These are phyloP conservation scores for Leccinum subtestaceum DNA, from an alignment of 768 basidiomycete species.

Conservation along the genomic window DNA sequence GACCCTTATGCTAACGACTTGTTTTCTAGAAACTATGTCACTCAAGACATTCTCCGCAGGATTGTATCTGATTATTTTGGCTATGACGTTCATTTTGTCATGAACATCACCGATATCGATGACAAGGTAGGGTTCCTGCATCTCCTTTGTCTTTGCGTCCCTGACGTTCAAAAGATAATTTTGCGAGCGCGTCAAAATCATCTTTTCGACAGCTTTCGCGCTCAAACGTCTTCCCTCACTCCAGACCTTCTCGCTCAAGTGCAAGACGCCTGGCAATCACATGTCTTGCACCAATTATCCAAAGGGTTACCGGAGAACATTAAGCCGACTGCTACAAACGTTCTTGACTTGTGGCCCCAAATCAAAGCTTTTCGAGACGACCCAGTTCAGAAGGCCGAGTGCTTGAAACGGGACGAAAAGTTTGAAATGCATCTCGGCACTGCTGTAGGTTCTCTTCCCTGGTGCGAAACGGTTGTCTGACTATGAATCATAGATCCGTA, in stretches of 20 bases:
- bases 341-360: slow-evolving; percentile 55
- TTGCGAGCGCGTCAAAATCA: slow-evolving; percentile 81
- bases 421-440: slow-evolving; percentile 85
- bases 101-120: slow-evolving; percentile 99
- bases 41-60: slow-evolving; percentile 39
- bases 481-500: slow-evolving; percentile 41
- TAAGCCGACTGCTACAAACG: slow-evolving; percentile 45
- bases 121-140: slow-evolving; percentile 75
- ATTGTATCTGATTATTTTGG: slow-evolving; percentile 95
- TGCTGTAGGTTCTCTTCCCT: slow-evolving; percentile 51
- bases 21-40: slow-evolving; percentile 74
- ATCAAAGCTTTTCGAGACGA: slow-evolving; percentile 50
- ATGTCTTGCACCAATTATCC: slow-evolving; percentile 59
- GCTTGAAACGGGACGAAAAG: slow-evolving; percentile 82
- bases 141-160: not conserved
- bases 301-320: slow-evolving; percentile 58
- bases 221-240: slow-evolving; percentile 53
- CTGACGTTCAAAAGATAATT: slow-evolving; percentile 70
- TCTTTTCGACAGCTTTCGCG: slow-evolving; percentile 60
- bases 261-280: slow-evolving; percentile 60
- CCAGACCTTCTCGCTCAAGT: slow-evolving; percentile 56
- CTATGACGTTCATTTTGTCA: slow-evolving; percentile 97
- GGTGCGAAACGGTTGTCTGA: slow-evolving; percentile 11
- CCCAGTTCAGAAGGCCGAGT: slow-evolving; percentile 64
- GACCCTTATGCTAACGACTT: slow-evolving; percentile 3